These are phyloP conservation scores for Tetradesmus lagerheimii DNA, from an alignment of 139 green algal genomes.

Conservation along the genomic window DNA sequence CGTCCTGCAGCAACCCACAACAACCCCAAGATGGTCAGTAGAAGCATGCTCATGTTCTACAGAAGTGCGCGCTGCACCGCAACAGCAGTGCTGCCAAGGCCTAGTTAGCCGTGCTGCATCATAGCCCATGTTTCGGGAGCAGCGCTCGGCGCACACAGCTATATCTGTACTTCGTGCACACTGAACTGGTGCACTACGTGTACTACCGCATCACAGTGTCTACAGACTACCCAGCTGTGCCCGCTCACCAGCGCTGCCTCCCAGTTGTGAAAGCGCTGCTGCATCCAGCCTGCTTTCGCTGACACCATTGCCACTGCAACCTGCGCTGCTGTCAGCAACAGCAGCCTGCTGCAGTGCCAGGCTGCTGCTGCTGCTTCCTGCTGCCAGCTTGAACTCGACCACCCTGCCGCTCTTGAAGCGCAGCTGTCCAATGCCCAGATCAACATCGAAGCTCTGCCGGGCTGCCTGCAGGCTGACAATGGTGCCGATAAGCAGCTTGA, in stretches of 20 bases:
- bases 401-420: conserved; percentile 1
- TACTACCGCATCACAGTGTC: too few relatives aligned
- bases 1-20: neutral
- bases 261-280: neutral
- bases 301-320: neutral
- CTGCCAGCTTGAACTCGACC: neutral
- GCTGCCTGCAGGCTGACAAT: neutral
- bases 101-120: too few relatives aligned
- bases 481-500: neutral
- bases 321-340: neutral
- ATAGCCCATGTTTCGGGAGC: too few relatives aligned
- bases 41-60: neutral
- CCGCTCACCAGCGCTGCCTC: neutral
- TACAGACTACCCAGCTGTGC: neutral
- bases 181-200: too few relatives aligned
- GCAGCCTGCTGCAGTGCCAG: neutral
- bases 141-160: too few relatives aligned
- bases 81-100: too few relatives aligned
- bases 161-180: too few relatives aligned
- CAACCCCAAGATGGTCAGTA: neutral
- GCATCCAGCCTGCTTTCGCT: neutral
- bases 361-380: conserved; percentile 31
- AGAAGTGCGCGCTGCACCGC: neutral
- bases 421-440: conserved; percentile 11
- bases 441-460: neutral